A percentile compares a stretch with the other conserved stretches of the same genome.
phyloP scores from a whole-genome alignment of 441 rosid species.

The Macaranga tanarius region DNA sequence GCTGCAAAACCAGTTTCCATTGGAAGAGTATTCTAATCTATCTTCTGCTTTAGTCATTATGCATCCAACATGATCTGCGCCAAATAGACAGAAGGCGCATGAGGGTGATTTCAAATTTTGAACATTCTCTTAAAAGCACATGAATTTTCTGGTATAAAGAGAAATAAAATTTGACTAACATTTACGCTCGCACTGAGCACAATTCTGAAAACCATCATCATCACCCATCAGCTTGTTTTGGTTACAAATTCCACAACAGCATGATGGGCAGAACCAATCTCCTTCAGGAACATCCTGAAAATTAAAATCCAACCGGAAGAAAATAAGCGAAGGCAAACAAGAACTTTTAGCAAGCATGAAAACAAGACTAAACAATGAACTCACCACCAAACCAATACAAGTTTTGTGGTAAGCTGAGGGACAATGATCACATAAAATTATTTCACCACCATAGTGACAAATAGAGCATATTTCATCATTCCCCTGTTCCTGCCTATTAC shows the following conservation, averaged over 20 bases:
- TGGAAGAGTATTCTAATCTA: slow-evolving; percentile 24
- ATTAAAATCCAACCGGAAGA: not conserved
- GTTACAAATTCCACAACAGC: slow-evolving; percentile 65
- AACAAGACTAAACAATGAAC: not conserved
- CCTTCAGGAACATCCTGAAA: slow-evolving; percentile 52
- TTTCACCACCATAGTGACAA: slow-evolving; percentile 61
- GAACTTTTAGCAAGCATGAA: not conserved
- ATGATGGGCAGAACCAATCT: slow-evolving; percentile 76
- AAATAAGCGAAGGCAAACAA: not conserved
- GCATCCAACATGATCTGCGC: slow-evolving; percentile 62
- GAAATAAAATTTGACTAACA: slow-evolving; percentile 43
- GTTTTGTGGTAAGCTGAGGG: slow-evolving; percentile 66
- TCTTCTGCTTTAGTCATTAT: slow-evolving; percentile 28
- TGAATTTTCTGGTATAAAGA: not conserved
- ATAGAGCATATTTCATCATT: slow-evolving; percentile 53
- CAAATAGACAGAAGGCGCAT: slow-evolving; percentile 18
- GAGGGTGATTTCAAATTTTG: slow-evolving; percentile 16
- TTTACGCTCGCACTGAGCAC: slow-evolving; percentile 60
- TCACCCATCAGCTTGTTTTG: slow-evolving; percentile 27
- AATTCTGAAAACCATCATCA: slow-evolving; percentile 25
- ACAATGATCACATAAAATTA: slow-evolving; percentile 64
- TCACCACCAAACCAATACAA: slow-evolving; percentile 43
- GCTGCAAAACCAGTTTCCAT: slow-evolving; percentile 33
- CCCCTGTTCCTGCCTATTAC: slow-evolving; percentile 5
- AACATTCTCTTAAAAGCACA: not conserved